These are phyloP conservation scores for Fusarium pseudonygamai DNA, from an alignment of 2,329 filamentous ascomycete genomes.

Conservation along the genomic window DNA sequence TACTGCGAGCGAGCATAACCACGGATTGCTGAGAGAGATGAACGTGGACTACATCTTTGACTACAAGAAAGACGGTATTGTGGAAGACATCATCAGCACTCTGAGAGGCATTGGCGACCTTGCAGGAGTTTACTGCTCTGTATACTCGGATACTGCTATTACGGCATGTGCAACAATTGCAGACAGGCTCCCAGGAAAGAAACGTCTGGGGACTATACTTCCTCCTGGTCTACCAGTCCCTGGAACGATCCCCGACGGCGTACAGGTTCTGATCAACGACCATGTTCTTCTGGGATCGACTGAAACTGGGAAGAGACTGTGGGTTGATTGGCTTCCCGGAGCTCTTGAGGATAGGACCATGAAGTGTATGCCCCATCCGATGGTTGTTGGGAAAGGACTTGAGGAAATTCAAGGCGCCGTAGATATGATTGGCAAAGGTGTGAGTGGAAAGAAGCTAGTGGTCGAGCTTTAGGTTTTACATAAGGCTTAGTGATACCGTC, in stretches of 20 bases:
- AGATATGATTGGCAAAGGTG: background rate
- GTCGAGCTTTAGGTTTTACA: background rate
- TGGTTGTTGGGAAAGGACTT: background rate
- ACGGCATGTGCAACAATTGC: background rate
- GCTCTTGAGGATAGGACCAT: background rate
- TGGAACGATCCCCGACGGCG: background rate
- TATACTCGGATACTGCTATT: background rate
- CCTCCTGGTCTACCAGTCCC: background rate
- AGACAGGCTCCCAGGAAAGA: background rate
- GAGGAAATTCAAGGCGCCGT: background rate
- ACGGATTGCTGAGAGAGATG: background rate
- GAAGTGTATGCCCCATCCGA: background rate
- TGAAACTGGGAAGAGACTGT: background rate
- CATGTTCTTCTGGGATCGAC: background rate
- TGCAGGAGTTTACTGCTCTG: background rate
- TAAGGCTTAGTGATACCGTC: accelerated
- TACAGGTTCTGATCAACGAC: background rate
- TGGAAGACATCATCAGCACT: background rate
- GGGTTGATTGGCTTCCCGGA: background rate
- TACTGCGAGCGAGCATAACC: background rate
- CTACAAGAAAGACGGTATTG: background rate
- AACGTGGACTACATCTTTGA: background rate
- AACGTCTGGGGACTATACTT: background rate
- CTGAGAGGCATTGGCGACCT: background rate
- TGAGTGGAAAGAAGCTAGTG: background rate